These are phyloP conservation scores for Globisporangium irregulare DNA, from an alignment of 352 stramenopile genomes.

Conservation along the genomic window DNA sequence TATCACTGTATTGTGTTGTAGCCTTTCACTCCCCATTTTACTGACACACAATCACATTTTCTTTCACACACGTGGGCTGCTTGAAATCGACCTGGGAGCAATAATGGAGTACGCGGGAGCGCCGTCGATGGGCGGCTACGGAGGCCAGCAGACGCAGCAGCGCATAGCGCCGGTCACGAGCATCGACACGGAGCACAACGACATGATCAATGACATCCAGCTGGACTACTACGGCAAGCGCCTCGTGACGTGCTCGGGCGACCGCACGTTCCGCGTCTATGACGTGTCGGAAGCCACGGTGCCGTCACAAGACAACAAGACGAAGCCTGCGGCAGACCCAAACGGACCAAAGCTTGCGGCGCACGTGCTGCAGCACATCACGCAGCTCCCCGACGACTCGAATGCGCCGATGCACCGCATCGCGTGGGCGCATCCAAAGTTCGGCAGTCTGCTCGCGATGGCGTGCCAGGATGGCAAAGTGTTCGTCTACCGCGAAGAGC, in stretches of 20 bases:
- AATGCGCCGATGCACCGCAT: conserved; percentile 71
- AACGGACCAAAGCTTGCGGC: neutral
- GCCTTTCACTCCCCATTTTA: neutral
- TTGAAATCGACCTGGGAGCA: neutral
- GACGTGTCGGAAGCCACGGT: conserved; percentile 62
- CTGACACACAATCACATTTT: neutral
- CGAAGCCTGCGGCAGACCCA: conserved; percentile 11
- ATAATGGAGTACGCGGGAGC: conserved; percentile 14
- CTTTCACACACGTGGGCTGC: neutral
- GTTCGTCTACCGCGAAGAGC: conserved; percentile 82
- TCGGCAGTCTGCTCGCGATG: conserved; percentile 74
- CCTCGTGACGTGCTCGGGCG: conserved; percentile 74
- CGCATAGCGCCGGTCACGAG: conserved; percentile 48
- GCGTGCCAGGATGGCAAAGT: conserved; percentile 80
- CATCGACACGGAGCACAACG: conserved; percentile 86
- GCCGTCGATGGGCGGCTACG: neutral
- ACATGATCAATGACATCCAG: conserved; percentile 89
- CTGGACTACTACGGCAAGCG: conserved; percentile 88
- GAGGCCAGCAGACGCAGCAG: conserved; percentile 14
- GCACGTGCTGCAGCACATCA: conserved; percentile 61
- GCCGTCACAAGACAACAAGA: conserved; percentile 11
- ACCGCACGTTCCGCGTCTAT: conserved; percentile 84
- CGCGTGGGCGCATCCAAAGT: conserved; percentile 85
- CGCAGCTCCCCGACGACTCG: conserved; percentile 63
- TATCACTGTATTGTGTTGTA: neutral